Conservation (phyloP, 2,329 filamentous ascomycete species). For the Fragosphaeria purpurea region DNA sequence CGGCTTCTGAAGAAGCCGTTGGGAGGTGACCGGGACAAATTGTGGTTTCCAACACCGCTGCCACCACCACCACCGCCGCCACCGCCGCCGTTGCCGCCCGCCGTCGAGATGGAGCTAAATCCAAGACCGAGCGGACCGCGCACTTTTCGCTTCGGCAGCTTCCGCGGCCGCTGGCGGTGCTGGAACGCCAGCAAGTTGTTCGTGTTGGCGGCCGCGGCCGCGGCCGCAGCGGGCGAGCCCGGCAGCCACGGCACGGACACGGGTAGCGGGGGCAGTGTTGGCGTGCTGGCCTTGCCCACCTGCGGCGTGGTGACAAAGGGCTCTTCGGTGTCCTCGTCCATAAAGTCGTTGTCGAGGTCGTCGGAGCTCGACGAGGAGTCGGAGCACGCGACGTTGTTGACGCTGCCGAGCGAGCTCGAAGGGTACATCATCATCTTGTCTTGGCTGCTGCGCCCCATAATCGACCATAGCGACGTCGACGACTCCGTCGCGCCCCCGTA, state of each 20-base stretch:
- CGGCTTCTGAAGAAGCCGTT: slow-evolving; percentile 33
- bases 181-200: slow-evolving; percentile 76
- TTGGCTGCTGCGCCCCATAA: slow-evolving; percentile 49
- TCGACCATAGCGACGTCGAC: slow-evolving; percentile 61
- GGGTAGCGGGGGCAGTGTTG: slow-evolving; percentile 19
- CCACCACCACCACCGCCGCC: too few species aligned
- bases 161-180: slow-evolving; percentile 61
- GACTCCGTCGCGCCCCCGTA: slow-evolving; percentile 50
- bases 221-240: slow-evolving; percentile 50
- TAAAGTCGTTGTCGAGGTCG: slow-evolving; percentile 58
- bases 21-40: slow-evolving; percentile 58
- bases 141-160: slow-evolving; percentile 48
- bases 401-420: slow-evolving; percentile 75
- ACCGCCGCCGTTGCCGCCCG: background rate
- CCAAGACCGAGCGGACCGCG: slow-evolving; percentile 40
- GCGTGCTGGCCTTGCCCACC: slow-evolving; percentile 47
- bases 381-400: slow-evolving; percentile 49
- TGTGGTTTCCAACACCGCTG: background rate
- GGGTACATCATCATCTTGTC: slow-evolving; percentile 61
- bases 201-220: too few species aligned
- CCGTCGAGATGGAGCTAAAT: slow-evolving; percentile 30
- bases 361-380: slow-evolving; percentile 69
- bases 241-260: slow-evolving; percentile 8
- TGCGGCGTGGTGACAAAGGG: slow-evolving; percentile 77
- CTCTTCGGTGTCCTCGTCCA: slow-evolving; percentile 71